Evolutionary conservation across 805 yeast genomes (phyloP), one percentile per base, ranked within the genome.

Genomic region (Candida hungchunana): DNA sequence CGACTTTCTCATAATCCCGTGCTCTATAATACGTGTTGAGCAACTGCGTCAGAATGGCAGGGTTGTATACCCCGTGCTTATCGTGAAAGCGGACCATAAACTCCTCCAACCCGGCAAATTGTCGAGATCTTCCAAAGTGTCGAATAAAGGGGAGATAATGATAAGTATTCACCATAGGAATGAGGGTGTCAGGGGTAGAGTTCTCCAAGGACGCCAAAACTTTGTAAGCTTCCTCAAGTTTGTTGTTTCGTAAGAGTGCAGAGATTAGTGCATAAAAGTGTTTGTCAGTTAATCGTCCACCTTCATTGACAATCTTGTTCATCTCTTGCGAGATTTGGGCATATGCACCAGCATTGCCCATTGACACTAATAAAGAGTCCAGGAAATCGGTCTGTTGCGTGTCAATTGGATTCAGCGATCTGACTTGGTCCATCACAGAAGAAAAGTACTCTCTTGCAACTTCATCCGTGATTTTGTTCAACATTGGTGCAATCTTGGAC

Each of bases 101-200:
- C 1, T 40, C 40, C 15, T 55, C 49, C 11, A 70, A 57, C 26
- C 57, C 53, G 11, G 42, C 40, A 4, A 53, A 29, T 16, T 51
- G 49, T 6, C 56, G 55, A 5, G 39, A 34, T 17, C 47, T 42
- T 9, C 62, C 60, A 26, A 60, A 64, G 32, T 56, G 47, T 24
- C 61, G 60, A 7, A 68, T 50, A 34, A 71, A 59, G 8, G 62
- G 56, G 2, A 67, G 50, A 37, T 69, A 72, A 29, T 66, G 62
- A 39, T 66, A 65, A 0, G 74, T 53, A 26, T 59, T 61, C 0
- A 64, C 65, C 2, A 64, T 55, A 4, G 73, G 67, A 23, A 63
- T 52, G 8, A 50, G 29, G 9, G 36, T 28, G 7, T 43, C 34
- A 5, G 41, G 22, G 5, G 29, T 20, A 2, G 50, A 38, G 5